Evolutionary conservation across 306 rosid genomes (phyloP).

Genomic region (Cicer cuneatum): DNA sequence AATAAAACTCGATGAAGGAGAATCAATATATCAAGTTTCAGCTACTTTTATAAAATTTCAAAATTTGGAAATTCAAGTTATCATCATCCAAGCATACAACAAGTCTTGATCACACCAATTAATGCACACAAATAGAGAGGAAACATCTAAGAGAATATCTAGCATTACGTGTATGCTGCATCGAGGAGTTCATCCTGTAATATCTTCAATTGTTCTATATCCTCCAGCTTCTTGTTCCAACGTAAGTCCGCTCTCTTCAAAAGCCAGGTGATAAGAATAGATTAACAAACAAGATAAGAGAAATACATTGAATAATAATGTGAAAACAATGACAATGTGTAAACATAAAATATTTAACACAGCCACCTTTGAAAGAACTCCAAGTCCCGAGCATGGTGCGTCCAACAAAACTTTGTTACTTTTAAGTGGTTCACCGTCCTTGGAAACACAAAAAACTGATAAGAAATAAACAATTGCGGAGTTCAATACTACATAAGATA

Average conservation of each 20-base stretch:
- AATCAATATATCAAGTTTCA: conserved; percentile 19
- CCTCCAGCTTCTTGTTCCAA: conserved; percentile 78
- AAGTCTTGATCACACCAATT: conserved; percentile 10
- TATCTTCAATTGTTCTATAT: conserved; percentile 72
- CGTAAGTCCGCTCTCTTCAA: conserved; percentile 89
- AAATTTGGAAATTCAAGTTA: conserved; percentile 1
- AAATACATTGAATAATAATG: conserved; percentile 25
- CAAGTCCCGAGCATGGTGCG: conserved; percentile 86
- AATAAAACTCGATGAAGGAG: conserved; percentile 20
- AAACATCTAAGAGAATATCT: neutral
- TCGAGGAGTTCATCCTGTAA: conserved; percentile 81
- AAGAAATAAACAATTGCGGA: conserved; percentile 38
- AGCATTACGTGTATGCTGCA: conserved; percentile 76
- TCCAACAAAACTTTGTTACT: conserved; percentile 84
- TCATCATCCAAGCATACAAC: conserved; percentile 29
- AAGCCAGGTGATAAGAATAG: conserved; percentile 40
- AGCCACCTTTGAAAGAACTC: conserved; percentile 90
- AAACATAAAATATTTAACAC: conserved; percentile 23
- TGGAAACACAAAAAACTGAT: conserved; percentile 37
- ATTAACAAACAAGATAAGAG: conserved; percentile 25
- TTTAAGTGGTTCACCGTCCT: conserved; percentile 61
- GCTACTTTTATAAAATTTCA: conserved; percentile 16
- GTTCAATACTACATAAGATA: conserved; percentile 9
- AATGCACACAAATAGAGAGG: conserved; percentile 13
- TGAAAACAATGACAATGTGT: neutral